phyloP scores from a whole-genome alignment of 306 rosid species.

The Sindora glabra region DNA sequence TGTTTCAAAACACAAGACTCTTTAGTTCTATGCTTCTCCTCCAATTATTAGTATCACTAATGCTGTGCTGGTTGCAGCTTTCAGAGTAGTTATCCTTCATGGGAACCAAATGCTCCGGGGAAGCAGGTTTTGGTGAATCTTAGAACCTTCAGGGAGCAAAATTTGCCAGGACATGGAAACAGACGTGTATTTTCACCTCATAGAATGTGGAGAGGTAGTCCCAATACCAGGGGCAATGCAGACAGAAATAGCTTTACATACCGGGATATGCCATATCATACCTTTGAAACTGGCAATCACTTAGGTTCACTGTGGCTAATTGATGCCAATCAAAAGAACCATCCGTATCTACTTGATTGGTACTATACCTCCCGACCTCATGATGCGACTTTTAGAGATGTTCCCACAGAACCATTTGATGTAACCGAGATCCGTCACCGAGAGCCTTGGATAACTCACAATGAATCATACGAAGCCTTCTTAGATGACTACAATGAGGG shows the following conservation, averaged over 20 bases:
- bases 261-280: slow-evolving; percentile 32
- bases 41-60: not conserved
- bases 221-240: slow-evolving; percentile 28
- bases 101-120: slow-evolving; percentile 77
- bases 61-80: slow-evolving; percentile 51
- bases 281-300: slow-evolving; percentile 36
- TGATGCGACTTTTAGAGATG: slow-evolving; percentile 8
- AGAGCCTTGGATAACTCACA: slow-evolving; percentile 44
- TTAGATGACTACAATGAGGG: slow-evolving; percentile 21
- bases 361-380: slow-evolving; percentile 58
- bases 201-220: slow-evolving; percentile 40
- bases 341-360: slow-evolving; percentile 77
- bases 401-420: slow-evolving; percentile 31
- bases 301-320: slow-evolving; percentile 50
- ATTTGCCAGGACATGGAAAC: slow-evolving; percentile 34
- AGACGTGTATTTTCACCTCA: slow-evolving; percentile 35
- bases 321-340: slow-evolving; percentile 47
- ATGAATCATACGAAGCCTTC: too few relatives aligned
- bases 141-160: slow-evolving; percentile 53
- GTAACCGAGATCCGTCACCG: slow-evolving; percentile 26
- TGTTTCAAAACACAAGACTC: not conserved
- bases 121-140: slow-evolving; percentile 51
- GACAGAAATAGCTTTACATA: slow-evolving; percentile 31
- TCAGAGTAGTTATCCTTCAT: slow-evolving; percentile 66
- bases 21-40: too few relatives aligned